These are phyloP conservation scores for Boechera retrofracta DNA, from an alignment of 345 rosid genomes.

Conservation along the genomic window DNA sequence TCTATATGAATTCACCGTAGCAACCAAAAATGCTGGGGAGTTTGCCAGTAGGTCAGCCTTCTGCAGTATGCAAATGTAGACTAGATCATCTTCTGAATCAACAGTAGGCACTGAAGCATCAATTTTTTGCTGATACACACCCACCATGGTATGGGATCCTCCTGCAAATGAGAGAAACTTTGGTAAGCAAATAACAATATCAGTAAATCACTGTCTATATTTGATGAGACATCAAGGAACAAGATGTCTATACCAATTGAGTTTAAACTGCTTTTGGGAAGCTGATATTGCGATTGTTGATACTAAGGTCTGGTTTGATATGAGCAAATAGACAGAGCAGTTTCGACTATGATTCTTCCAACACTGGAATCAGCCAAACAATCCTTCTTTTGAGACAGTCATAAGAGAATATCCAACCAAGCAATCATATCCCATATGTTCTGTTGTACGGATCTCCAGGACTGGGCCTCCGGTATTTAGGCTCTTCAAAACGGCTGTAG, in stretches of 20 bases:
- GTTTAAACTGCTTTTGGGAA: constrained; percentile 14
- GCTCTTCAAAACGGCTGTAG: constrained; percentile 64
- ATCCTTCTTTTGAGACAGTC: background rate
- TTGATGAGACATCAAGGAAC: background rate
- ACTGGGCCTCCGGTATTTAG: constrained; percentile 62
- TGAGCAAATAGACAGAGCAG: constrained; percentile 22
- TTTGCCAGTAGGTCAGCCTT: background rate
- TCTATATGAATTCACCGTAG: background rate
- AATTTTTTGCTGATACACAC: constrained; percentile 8
- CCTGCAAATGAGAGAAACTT: constrained; percentile 14
- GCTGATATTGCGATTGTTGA: background rate
- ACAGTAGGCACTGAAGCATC: constrained; percentile 9
- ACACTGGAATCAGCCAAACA: constrained; percentile 18
- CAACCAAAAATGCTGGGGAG: background rate
- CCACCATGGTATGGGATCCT: background rate
- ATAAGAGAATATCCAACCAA: constrained; percentile 31
- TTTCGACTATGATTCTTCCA: background rate
- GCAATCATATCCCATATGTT: constrained; percentile 69
- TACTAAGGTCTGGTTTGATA: constrained; percentile 5
- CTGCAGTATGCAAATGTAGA: background rate
- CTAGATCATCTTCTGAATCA: constrained; percentile 6
- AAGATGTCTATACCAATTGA: constrained; percentile 8
- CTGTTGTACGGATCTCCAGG: constrained; percentile 69
- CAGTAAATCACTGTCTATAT: background rate
- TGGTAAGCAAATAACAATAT: background rate